Evolutionary conservation across 148 eudicot genomes (phyloP), one percentile per base, ranked within the genome.

Genomic region (Selenicereus undatus): DNA sequence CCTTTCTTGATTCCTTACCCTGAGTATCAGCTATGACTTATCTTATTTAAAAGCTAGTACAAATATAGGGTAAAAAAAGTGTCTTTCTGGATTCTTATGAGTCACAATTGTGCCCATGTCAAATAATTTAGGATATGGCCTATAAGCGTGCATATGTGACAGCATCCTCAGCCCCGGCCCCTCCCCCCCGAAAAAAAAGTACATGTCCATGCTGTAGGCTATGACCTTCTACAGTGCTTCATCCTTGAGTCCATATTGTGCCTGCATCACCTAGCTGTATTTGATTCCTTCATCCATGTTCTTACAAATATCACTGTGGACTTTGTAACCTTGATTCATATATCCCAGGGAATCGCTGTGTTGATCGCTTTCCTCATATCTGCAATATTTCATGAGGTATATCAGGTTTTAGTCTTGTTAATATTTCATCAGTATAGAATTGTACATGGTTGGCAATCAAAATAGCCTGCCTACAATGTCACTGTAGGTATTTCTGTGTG

Each of bases 351-450:
- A 45, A 86, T 89, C 39, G 92, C 99, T 27, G 78, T 92, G 74
- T 78, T 95, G 88, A 83, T 95, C 83, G 92, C 94, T 43, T 95
- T 95, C 82, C 83, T 92, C 71, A 84, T 95, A 71, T 95, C 99
- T 50, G 99, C 97, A 71, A 80, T 92, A 81, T 93, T 95, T 86
- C 99, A 95, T 70, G 99, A 95, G 99, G 98, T 95, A 90, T 83
- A 51, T 52, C 79, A 16, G 48, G 62, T 74, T 9, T 52, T 71
- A 13, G 22, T 84, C 32, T 26, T 45, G 64, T 13, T 22, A 24
- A 74, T 36, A 39, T 7, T 39, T 39, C 43, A 7, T 39, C 3
- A 1, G 43, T 39, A 1, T 39, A 4, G 5, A 5, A 39, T 39
- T 39, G 43, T 4, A 0, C 43, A 7, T 39, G 43, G 43, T 39